phyloP scores from a whole-genome alignment of 306 rosid genomes.

The Prunus dulcis region DNA sequence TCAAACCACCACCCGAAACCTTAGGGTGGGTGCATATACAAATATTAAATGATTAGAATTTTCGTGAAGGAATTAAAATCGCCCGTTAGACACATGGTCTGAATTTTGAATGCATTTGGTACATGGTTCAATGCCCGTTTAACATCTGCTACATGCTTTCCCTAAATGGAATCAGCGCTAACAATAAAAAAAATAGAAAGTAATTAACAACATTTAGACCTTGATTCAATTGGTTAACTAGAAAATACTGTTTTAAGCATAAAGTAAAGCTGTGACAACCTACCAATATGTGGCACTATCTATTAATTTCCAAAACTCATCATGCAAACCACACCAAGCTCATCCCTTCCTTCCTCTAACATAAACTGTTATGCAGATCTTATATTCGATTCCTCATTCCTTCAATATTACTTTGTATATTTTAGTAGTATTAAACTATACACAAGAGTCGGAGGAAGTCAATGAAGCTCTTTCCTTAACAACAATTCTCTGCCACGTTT shows the following conservation, averaged over 20 bases:
- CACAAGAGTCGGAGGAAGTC: too few relatives aligned
- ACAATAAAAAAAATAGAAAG: neutral
- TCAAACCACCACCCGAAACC: too few relatives aligned
- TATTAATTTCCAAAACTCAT: neutral
- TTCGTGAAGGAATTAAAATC: too few relatives aligned
- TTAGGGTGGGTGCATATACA: too few relatives aligned
- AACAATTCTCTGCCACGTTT: too few relatives aligned
- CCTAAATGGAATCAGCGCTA: slow-evolving; percentile 6
- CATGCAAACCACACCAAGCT: neutral
- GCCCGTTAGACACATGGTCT: neutral
- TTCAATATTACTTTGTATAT: too few relatives aligned
- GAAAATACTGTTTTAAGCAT: neutral
- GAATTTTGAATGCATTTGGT: neutral
- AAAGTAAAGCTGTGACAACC: neutral
- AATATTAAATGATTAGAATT: too few relatives aligned
- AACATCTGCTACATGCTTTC: neutral
- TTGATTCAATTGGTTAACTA: neutral
- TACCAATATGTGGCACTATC: neutral
- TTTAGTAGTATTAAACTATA: too few relatives aligned
- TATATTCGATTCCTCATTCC: too few relatives aligned
- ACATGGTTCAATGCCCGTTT: neutral
- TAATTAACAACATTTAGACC: neutral
- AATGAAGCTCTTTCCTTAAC: too few relatives aligned
- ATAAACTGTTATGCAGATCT: too few relatives aligned
- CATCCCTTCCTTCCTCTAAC: neutral